These are phyloP conservation scores for Cyberlindnera lachancei DNA, from an alignment of 805 yeast genomes.

Conservation along the genomic window DNA sequence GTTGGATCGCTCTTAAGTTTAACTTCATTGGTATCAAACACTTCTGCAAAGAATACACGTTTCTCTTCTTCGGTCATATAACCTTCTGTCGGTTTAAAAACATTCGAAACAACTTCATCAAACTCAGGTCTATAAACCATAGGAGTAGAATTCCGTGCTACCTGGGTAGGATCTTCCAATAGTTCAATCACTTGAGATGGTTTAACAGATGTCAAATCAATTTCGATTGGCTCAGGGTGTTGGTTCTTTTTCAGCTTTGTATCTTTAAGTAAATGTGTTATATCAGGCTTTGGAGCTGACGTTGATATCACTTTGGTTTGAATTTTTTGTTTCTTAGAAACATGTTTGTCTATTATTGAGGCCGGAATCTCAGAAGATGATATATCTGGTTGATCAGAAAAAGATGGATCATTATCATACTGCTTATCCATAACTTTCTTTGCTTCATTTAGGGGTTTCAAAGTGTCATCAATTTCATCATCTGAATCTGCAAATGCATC, in stretches of 20 bases:
- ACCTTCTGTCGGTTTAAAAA: constrained; percentile 13
- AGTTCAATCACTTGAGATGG: constrained; percentile 15
- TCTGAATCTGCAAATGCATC: constrained; percentile 1
- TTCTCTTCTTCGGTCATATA: constrained; percentile 12
- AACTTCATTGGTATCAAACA: constrained; percentile 6
- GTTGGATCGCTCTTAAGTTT: constrained; percentile 9
- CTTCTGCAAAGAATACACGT: constrained; percentile 12
- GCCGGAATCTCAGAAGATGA: too few species aligned
- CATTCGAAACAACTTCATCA: constrained; percentile 7
- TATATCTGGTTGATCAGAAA: too few species aligned
- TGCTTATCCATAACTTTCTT: constrained; percentile 13
- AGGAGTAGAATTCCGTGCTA: background rate
- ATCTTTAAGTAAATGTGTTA: constrained; percentile 13
- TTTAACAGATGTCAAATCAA: constrained; percentile 7
- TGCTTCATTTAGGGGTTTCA: constrained; percentile 5
- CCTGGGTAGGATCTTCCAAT: constrained; percentile 3
- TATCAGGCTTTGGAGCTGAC: constrained; percentile 8
- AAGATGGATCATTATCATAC: constrained; percentile 12
- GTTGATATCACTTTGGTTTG: background rate
- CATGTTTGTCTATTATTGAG: background rate
- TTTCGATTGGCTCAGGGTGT: constrained; percentile 1
- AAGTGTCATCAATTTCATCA: constrained; percentile 1
- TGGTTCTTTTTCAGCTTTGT: constrained; percentile 3
- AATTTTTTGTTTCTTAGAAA: background rate
- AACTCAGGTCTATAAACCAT: constrained; percentile 6